Evolutionary conservation across 2,329 filamentous ascomycete genomes (phyloP), one percentile per base, ranked within the genome.

Genomic region (Onygena corvina): DNA sequence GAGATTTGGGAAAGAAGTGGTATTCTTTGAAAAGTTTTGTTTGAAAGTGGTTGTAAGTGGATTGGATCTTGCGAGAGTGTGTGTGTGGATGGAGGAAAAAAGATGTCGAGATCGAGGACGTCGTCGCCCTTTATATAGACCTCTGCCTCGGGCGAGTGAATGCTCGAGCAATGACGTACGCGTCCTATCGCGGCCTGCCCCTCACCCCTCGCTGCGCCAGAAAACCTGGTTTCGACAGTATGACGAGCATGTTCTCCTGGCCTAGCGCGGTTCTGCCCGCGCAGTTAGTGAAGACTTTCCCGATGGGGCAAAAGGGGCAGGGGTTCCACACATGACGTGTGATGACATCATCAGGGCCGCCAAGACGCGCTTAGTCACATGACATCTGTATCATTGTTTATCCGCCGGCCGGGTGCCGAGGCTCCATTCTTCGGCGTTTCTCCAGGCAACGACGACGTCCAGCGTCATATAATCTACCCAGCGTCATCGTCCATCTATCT

Each of bases 351-450:
- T 5, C n/a, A 11, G 2, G 12, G 35, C n/a, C n/a, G n/a, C 20
- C 20, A 40, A 40, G 20, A 23, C 18, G 1, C 25, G 18, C 27
- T 40, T 40, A 40, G 36, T 40, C 36, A 40, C 25, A 12, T 40
- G n/a, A n/a, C n/a, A n/a, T n/a, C n/a, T 40, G 36, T 21, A 40
- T 40, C 36, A 40, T 40, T 6, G 36, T 40, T 40, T 40, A 18
- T 40, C 36, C 36, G 36, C 9, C 4, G 8, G 5, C 36, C 36
- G 36, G n/a, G 8, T n/a, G 36, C 36, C 36, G 36, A 40, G 36
- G 36, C n/a, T 21, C 36, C 30, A 7, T 33, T 33, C 14, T 33
- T 33, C 30, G 14, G 14, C 36, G 36, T 11, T 40, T 18, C 36
- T 40, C 36, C 36, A 40, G n/a, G 18, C 36, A 12, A 23, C 36